Base-by-base conservation (phyloP, 2,329 filamentous ascomycete genomes). In the Hymenoscyphus linearis region DNA sequence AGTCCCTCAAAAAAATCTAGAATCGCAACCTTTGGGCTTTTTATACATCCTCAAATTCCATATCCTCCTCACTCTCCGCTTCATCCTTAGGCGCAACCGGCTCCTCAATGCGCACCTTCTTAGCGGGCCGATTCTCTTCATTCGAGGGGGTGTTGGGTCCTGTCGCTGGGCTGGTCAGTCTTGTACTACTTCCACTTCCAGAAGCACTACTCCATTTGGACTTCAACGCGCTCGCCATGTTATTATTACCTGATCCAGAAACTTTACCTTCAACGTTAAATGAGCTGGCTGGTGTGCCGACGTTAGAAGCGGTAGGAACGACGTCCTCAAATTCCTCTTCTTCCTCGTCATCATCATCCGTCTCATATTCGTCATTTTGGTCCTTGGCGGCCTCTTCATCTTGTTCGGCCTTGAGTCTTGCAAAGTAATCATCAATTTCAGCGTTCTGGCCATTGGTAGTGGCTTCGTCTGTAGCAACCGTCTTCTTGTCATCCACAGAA, bases 371-470 rank as follows among this genome's bases (percentile, higher is more conserved):
- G n/a, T 79, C 81, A 31, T 84, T 79, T 40, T 79, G 77, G 9
- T 78, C 79, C 40, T 79, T 76, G 16, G 78, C 74, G 6, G 74
- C 76, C 67, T 76, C 81, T 63, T 74, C 80, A 61, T 73, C 79
- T 72, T 87, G 82, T 64, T 86, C 84, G 4, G 80, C 82, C 67
- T 85, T 86, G 18, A 91, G 78, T 62, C 82, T 82, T 40, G 83
- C 83, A 71, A 90, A 91, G 60, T 89, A 85, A 59, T 85, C 84
- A 60, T 87, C 86, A 64, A 91, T 82, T 61, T 82, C 80, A 50
- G 82, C 78, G 34, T 80, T 78, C 62, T 85, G 79, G 26, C 80
- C 82, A 60, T 78, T 77, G n/a, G 81, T 77, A 27, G 65, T 67
- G 5, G 68, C 59, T 7, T 63, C 67, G 35, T 78, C 72, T 35